These are phyloP conservation scores for Wickerhamiella azymoides DNA, from an alignment of 805 yeast genomes.

Conservation along the genomic window DNA sequence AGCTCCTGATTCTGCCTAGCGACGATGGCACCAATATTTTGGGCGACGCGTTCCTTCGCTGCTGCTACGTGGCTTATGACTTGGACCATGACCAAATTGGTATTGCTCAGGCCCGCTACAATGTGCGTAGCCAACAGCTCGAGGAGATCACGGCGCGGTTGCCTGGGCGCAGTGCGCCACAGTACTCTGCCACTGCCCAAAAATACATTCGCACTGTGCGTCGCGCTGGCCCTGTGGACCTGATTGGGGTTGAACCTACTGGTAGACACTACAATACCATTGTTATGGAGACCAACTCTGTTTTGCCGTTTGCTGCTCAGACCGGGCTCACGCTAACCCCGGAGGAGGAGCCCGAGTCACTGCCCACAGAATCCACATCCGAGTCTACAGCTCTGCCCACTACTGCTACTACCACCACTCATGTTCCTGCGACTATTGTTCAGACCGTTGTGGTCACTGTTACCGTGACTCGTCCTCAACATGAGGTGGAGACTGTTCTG, in stretches of 20 bases:
- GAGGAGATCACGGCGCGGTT: slow-evolving; percentile 4
- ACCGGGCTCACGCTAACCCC: no score
- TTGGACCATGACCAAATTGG: slow-evolving; percentile 42
- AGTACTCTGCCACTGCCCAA: slow-evolving; percentile 1
- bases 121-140: not conserved
- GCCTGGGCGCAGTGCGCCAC: not conserved
- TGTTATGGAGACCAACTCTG: not conserved
- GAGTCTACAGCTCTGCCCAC: no score
- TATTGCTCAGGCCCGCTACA: slow-evolving; percentile 34
- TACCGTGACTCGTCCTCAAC: not conserved
- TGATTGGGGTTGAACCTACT: not conserved
- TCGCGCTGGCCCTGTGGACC: not conserved
- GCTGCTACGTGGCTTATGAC: slow-evolving; percentile 55
- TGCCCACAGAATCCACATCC: no score
- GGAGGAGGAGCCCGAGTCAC: no score
- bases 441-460: not conserved
- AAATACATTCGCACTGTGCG: not conserved
- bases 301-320: no score
- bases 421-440: not conserved
- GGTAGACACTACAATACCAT: not conserved
- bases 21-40: slow-evolving; percentile 29
- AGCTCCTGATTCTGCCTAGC: slow-evolving; percentile 1
- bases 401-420: no score
- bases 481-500: not conserved
- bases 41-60: slow-evolving; percentile 54